These are phyloP conservation scores for Leucaena leucocephala DNA, from an alignment of 306 rosid species.

Conservation along the genomic window DNA sequence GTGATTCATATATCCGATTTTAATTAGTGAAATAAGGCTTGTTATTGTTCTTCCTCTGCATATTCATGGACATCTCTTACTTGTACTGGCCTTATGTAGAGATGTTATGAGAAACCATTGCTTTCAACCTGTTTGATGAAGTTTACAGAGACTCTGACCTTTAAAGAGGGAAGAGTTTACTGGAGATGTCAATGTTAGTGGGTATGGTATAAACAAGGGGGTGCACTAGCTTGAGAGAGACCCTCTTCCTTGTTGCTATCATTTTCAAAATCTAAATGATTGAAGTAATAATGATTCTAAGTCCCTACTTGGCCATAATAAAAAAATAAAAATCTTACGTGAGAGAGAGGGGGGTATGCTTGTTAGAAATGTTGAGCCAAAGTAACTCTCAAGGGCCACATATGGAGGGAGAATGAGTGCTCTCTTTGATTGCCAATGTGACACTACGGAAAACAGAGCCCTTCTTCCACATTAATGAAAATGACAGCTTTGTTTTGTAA, in stretches of 20 bases:
- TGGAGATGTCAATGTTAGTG: slow-evolving; percentile 39
- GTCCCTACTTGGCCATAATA: slow-evolving; percentile 51
- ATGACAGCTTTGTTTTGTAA: slow-evolving; percentile 44
- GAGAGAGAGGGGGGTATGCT: slow-evolving; percentile 31
- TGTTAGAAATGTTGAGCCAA: slow-evolving; percentile 46
- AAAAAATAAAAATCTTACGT: slow-evolving; percentile 19
- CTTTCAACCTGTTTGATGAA: slow-evolving; percentile 37
- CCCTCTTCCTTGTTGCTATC: slow-evolving; percentile 36
- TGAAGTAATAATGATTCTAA: slow-evolving; percentile 56
- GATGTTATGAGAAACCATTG: slow-evolving; percentile 32
- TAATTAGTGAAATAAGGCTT: not conserved
- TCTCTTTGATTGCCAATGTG: slow-evolving; percentile 48
- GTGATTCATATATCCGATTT: not conserved
- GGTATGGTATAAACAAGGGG: slow-evolving; percentile 35
- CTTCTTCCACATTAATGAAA: slow-evolving; percentile 44
- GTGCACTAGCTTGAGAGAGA: slow-evolving; percentile 36
- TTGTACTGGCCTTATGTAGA: slow-evolving; percentile 16
- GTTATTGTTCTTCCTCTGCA: slow-evolving; percentile 19
- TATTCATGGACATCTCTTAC: slow-evolving; percentile 17
- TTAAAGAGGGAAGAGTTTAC: slow-evolving; percentile 28
- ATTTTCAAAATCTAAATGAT: slow-evolving; percentile 66
- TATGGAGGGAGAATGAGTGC: slow-evolving; percentile 46
- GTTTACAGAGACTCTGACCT: slow-evolving; percentile 7
- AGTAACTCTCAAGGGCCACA: slow-evolving; percentile 56
- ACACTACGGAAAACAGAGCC: slow-evolving; percentile 33